phyloP scores from a whole-genome alignment of 164 flowering plant genomes.

The Aristolochia californica region DNA sequence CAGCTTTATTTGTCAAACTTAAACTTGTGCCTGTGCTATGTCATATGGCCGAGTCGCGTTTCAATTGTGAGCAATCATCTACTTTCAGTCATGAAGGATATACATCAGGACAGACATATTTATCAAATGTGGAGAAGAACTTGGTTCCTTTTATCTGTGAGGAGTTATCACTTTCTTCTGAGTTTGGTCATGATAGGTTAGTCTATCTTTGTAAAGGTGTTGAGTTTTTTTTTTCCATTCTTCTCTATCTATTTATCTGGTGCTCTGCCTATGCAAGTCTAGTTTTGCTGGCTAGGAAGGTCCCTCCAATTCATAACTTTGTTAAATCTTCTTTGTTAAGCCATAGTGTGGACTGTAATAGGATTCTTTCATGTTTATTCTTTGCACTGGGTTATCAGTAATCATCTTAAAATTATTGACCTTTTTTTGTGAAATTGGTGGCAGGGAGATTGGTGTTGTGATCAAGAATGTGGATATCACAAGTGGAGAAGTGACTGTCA shows the following conservation, averaged over 20 bases:
- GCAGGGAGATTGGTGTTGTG: slow-evolving; percentile 71
- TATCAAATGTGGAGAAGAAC: slow-evolving; percentile 27
- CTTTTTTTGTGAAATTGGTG: slow-evolving; percentile 2
- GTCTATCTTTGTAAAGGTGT: slow-evolving; percentile 1
- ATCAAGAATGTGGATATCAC: slow-evolving; percentile 57
- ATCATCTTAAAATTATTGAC: too few species aligned
- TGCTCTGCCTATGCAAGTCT: too few species aligned
- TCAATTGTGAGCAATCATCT: slow-evolving; percentile 48
- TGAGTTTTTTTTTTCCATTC: too few species aligned
- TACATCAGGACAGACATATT: slow-evolving; percentile 29
- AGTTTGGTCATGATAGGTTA: slow-evolving; percentile 84
- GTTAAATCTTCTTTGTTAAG: too few species aligned
- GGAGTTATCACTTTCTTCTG: slow-evolving; percentile 63
- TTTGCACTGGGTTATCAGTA: too few species aligned
- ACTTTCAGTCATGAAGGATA: slow-evolving; percentile 26
- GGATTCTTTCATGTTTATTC: too few species aligned
- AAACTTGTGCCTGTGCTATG: slow-evolving; percentile 53
- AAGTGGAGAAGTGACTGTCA: slow-evolving; percentile 58
- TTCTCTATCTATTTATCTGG: too few species aligned
- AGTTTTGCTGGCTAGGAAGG: too few species aligned
- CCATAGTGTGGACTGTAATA: too few species aligned
- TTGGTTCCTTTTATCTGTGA: slow-evolving; percentile 68
- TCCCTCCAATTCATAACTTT: too few species aligned
- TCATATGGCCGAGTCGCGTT: slow-evolving; percentile 50
- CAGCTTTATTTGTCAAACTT: slow-evolving; percentile 59